Percentiles rank a stretch among this genome's conserved stretches.
phyloP scores from a whole-genome alignment of 306 rosid species.

The Purshia tridentata region DNA sequence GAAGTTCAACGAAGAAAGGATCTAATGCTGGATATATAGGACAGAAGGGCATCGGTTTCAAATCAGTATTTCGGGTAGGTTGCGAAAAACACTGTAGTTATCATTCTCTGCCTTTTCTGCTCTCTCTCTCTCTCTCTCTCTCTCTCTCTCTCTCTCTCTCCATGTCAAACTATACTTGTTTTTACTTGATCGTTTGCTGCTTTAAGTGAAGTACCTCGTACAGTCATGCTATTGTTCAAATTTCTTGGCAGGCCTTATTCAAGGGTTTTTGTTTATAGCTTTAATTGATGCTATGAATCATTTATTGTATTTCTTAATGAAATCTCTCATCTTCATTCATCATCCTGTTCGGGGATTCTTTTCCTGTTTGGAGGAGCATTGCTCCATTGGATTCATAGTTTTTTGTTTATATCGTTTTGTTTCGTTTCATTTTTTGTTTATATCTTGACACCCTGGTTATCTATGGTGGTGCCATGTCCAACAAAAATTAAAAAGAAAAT shows the following conservation, averaged over 20 bases:
- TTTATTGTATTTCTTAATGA: neutral
- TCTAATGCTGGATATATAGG: conserved; percentile 91
- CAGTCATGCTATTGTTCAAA: neutral
- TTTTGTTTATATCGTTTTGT: no score
- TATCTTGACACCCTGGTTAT: no score
- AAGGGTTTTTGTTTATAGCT: neutral
- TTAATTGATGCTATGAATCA: neutral
- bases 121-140: no score
- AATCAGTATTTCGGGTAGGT: conserved; percentile 95
- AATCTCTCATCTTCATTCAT: neutral
- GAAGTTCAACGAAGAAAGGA: conserved; percentile 94
- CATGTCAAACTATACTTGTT: no score
- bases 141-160: neutral
- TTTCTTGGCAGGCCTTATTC: neutral
- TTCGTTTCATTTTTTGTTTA: no score
- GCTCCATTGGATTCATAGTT: neutral
- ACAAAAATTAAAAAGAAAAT: no score
- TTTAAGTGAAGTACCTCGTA: neutral
- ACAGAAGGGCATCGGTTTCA: conserved; percentile 96
- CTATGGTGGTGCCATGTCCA: no score
- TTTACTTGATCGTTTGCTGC: neutral
- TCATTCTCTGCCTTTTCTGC: neutral
- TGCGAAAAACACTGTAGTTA: neutral
- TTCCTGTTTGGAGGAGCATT: neutral
- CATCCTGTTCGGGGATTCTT: neutral